A percentile compares a stretch with the other conserved stretches of the same genome.
phyloP scores from a whole-genome alignment of 495 filamentous ascomycete genomes.

The Lasiosphaeriaceae sp. region DNA sequence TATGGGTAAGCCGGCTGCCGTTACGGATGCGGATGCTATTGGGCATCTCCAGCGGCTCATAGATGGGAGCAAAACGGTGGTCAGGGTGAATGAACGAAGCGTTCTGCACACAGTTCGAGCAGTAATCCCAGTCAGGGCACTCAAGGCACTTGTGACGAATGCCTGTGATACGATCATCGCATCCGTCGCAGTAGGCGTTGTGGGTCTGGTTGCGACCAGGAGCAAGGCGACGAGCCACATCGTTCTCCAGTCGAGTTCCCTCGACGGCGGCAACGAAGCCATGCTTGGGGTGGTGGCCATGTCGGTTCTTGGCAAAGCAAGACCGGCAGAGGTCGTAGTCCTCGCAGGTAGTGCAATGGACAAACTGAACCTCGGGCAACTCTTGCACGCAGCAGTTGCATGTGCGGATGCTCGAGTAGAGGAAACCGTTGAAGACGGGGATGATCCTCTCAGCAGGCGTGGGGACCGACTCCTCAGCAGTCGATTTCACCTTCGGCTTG shows the following conservation, averaged over 20 bases:
- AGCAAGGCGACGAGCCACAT: conserved; percentile 59
- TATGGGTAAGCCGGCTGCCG: conserved; percentile 55
- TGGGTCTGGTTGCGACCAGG: conserved; percentile 82
- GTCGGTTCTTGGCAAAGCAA: conserved; percentile 71
- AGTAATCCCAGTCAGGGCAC: conserved; percentile 98
- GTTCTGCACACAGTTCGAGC: conserved; percentile 66
- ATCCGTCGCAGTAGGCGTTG: conserved; percentile 90
- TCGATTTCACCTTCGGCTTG: conserved; percentile 39
- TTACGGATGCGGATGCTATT: conserved; percentile 26
- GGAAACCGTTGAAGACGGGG: conserved; percentile 21
- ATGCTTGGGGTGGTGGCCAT: conserved; percentile 93
- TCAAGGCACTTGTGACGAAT: conserved; percentile 95
- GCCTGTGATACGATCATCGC: conserved; percentile 83
- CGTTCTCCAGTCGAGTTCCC: conserved; percentile 50
- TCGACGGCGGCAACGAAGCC: conserved; percentile 64
- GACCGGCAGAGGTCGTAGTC: conserved; percentile 88
- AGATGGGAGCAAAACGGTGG: conserved; percentile 89
- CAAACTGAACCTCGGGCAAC: conserved; percentile 69
- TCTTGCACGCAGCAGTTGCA: conserved; percentile 91
- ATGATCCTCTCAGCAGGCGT: conserved; percentile 14
- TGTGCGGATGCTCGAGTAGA: conserved; percentile 56
- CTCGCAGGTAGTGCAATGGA: conserved; percentile 79
- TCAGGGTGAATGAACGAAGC: conserved; percentile 66
- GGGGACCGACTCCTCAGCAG: conserved; percentile 16
- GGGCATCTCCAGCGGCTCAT: conserved; percentile 64